A percentile compares a stretch with the other conserved stretches of the same genome.
phyloP scores from a whole-genome alignment of 1,139 yeast species.

The Taphrina wiesneri region DNA sequence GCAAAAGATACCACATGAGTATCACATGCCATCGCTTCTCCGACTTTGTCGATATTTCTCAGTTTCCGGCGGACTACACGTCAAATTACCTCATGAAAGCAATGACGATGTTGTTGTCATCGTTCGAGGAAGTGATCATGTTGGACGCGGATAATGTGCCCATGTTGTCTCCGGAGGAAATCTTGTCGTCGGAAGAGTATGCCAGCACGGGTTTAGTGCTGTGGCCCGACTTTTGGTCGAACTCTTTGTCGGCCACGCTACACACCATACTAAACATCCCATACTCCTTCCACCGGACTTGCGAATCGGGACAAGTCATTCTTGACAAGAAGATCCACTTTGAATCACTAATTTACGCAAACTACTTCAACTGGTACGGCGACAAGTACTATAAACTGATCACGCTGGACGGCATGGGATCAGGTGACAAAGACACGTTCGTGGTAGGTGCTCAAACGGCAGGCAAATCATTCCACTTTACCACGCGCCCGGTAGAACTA shows the following conservation, averaged over 20 bases:
- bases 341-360: slow-evolving; percentile 6
- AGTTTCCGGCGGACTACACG: slow-evolving; percentile 8
- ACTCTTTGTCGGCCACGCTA: slow-evolving; percentile 12
- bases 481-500: slow-evolving; percentile 6
- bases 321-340: slow-evolving; percentile 19
- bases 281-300: slow-evolving; percentile 13
- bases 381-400: neutral
- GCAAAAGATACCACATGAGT: neutral
- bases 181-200: slow-evolving; percentile 1
- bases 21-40: slow-evolving; percentile 19
- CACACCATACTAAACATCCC: slow-evolving; percentile 14
- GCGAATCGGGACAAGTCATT: slow-evolving; percentile 21
- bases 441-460: slow-evolving; percentile 17
- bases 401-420: slow-evolving; percentile 24
- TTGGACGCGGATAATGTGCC: slow-evolving; percentile 25
- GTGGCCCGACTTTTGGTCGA: slow-evolving; percentile 26
- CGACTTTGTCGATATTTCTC: slow-evolving; percentile 7
- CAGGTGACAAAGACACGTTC: slow-evolving; percentile 21
- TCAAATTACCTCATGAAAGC: slow-evolving; percentile 20
- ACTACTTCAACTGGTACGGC: slow-evolving; percentile 24
- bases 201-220: slow-evolving; percentile 4
- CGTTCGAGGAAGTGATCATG: slow-evolving; percentile 18
- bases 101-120: slow-evolving; percentile 7
- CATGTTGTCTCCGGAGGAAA: neutral
- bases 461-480: slow-evolving; percentile 5